Percentiles rank a stretch among this genome's conserved stretches.
These are phyloP conservation scores for Agaricales sp. DNA, from an alignment of 1,284 basidiomycete species.

Conservation along the genomic window DNA sequence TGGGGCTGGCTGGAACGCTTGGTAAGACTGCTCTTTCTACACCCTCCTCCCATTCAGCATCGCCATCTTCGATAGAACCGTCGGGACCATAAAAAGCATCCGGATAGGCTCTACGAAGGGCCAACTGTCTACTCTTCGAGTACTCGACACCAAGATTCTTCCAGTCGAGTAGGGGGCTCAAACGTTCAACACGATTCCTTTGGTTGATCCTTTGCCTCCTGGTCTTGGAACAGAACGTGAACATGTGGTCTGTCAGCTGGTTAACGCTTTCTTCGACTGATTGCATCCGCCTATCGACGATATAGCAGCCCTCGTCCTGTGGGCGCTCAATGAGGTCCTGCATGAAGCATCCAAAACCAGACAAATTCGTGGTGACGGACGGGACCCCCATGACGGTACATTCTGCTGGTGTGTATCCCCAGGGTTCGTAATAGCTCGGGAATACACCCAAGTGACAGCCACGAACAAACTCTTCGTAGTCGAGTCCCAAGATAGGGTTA, in stretches of 20 bases:
- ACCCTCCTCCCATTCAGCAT: conserved; percentile 24
- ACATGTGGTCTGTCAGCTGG: conserved; percentile 65
- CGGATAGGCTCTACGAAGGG: conserved; percentile 89
- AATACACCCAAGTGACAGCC: conserved; percentile 98
- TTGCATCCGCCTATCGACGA: conserved; percentile 86
- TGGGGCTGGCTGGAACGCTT: conserved; percentile 82
- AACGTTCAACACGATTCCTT: conserved; percentile 91
- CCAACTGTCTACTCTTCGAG: conserved; percentile 89
- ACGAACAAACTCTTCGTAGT: conserved; percentile 98
- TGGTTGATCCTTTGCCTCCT: conserved; percentile 96
- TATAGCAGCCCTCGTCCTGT: conserved; percentile 85
- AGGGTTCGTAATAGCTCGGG: conserved; percentile 93
- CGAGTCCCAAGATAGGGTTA: conserved; percentile 93
- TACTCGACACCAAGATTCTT: conserved; percentile 97
- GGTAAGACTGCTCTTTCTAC: conserved; percentile 57
- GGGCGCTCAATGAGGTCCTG: conserved; percentile 95
- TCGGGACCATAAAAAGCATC: conserved; percentile 70
- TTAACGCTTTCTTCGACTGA: conserved; percentile 89
- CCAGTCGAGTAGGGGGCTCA: conserved; percentile 93
- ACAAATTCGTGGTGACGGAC: conserved; percentile 93
- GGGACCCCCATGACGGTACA: conserved; percentile 97
- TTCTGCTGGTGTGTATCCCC: conserved; percentile 84
- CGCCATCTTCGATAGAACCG: conserved; percentile 27
- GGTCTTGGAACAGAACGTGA: conserved; percentile 80
- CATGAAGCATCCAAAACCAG: conserved; percentile 98